Percentiles rank a stretch among this genome's conserved stretches.
phyloP scores from a whole-genome alignment of 768 basidiomycete genomes.

The Suillus brevipes region DNA sequence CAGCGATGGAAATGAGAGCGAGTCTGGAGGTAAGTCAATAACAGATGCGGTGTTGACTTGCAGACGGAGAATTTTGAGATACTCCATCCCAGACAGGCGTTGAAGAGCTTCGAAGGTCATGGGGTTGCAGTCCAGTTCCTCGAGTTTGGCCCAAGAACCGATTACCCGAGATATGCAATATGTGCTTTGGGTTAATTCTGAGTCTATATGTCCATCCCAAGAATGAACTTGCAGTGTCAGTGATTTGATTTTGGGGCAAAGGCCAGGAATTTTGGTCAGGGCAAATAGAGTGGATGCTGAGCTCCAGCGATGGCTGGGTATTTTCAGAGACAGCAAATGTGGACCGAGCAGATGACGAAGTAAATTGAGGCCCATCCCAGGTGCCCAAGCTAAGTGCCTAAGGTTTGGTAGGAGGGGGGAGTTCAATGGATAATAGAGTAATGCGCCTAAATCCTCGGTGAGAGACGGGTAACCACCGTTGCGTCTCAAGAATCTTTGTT shows the following conservation, averaged over 20 bases:
- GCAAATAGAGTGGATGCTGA: not conserved
- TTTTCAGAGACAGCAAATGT: constrained; percentile 1
- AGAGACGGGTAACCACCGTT: not conserved
- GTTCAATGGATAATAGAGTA: constrained; percentile 2
- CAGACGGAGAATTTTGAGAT: not conserved
- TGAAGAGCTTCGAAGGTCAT: not conserved
- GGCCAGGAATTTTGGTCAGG: not conserved
- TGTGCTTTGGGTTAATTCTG: not conserved
- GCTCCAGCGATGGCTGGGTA: not conserved
- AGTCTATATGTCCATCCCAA: not conserved
- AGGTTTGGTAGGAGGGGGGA: not conserved
- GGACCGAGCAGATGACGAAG: constrained; percentile 5
- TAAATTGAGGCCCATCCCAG: not conserved
- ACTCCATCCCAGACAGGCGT: not conserved
- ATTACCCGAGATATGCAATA: constrained; percentile 1
- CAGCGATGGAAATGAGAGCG: not conserved
- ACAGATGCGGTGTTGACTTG: not conserved
- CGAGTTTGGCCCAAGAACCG: not conserved
- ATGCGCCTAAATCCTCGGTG: not conserved
- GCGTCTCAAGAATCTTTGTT: not conserved
- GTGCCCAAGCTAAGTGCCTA: constrained; percentile 5
- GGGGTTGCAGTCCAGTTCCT: constrained; percentile 5
- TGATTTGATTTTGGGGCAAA: constrained; percentile 2
- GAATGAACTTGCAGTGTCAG: not conserved
- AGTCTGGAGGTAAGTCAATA: not conserved